Conservation (phyloP, 257 asterid species). For the Primulina huaijiensis region DNA sequence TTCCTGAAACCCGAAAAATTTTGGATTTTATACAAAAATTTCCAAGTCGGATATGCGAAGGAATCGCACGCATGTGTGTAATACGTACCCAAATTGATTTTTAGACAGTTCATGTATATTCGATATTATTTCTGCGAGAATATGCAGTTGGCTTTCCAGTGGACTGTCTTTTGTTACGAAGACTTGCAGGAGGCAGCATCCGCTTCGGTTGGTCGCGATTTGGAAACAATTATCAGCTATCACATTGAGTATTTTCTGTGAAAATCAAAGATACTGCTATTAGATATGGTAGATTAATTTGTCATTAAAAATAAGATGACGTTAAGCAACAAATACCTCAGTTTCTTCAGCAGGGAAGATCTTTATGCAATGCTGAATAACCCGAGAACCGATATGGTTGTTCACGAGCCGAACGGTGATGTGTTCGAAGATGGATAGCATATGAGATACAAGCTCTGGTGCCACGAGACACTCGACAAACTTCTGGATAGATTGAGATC, state of each 20-base stretch:
- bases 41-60: neutral
- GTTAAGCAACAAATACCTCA: conserved; percentile 27
- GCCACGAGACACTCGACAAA: conserved; percentile 23
- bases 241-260: conserved; percentile 40
- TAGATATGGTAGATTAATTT: neutral
- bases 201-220: conserved; percentile 44
- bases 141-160: neutral
- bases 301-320: neutral
- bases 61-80: neutral
- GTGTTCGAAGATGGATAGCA: conserved; percentile 18
- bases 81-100: neutral
- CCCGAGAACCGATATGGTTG: conserved; percentile 33
- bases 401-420: conserved; percentile 29
- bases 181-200: conserved; percentile 38
- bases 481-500: conserved; percentile 37
- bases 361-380: conserved; percentile 26
- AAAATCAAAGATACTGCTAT: neutral
- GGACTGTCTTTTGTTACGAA: neutral
- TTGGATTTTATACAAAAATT: too few species aligned
- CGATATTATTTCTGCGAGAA: neutral
- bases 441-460: conserved; percentile 15
- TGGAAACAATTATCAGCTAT: conserved; percentile 37
- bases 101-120: neutral
- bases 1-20: conserved; percentile 30
- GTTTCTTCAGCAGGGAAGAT: conserved; percentile 27